Conservation (phyloP, 139 green algal genomes). For the Chlorella sp. region DNA sequence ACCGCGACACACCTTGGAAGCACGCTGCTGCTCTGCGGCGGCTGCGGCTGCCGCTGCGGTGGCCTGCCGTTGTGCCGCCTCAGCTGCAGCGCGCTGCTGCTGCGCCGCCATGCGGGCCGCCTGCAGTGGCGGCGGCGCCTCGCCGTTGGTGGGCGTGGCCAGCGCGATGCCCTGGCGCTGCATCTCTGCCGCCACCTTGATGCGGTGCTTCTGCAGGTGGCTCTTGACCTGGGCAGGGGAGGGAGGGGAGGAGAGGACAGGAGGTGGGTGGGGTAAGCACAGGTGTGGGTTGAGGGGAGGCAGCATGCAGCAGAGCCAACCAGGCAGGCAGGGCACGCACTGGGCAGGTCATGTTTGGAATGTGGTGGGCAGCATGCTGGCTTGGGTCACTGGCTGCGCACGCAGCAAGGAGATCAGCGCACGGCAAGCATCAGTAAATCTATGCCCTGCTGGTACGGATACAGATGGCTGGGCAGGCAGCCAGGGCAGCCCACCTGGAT, state of each 20-base stretch:
- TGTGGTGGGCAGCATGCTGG: background rate
- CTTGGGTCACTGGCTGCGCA: too few species aligned
- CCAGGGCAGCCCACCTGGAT: constrained; percentile 14
- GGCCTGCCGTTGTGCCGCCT: background rate
- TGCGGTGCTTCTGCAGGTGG: constrained; percentile 40
- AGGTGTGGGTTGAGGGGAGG: background rate
- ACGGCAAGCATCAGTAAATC: too few species aligned
- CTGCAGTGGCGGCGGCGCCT: background rate
- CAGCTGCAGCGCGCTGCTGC: background rate
- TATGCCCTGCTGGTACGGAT: too few species aligned
- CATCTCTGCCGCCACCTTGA: constrained; percentile 35
- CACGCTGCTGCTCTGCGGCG: too few species aligned
- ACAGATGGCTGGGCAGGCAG: too few species aligned
- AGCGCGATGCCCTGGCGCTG: constrained; percentile 1
- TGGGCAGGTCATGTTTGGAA: too few species aligned
- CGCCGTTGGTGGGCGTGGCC: background rate
- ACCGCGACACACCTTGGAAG: too few species aligned
- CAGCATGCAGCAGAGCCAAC: too few species aligned
- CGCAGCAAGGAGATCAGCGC: too few species aligned
- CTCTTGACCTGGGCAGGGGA: constrained; percentile 10
- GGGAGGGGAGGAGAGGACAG: background rate
- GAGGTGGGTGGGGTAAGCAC: background rate
- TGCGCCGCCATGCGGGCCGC: background rate
- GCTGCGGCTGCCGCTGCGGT: too few species aligned
- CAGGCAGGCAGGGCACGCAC: too few species aligned